phyloP scores from a whole-genome alignment of 2,329 filamentous ascomycete genomes.

The Trichoderma cornu-damae region DNA sequence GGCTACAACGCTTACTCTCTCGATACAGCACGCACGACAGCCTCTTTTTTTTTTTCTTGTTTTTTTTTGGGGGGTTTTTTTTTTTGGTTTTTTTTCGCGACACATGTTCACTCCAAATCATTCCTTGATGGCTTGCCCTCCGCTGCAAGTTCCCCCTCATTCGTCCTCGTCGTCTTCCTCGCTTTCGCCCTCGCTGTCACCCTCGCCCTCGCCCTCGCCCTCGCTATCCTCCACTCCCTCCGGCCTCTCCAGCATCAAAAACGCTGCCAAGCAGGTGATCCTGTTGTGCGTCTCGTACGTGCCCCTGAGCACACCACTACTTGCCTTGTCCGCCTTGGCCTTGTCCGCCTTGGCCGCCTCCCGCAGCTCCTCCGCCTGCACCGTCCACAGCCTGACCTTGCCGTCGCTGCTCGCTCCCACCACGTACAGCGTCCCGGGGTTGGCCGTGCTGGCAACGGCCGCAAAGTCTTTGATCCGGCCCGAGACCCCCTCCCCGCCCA shows the following conservation, averaged over 20 bases:
- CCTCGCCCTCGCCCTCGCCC: constrained; percentile 43
- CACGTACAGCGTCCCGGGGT: constrained; percentile 47
- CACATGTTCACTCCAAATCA: neutral
- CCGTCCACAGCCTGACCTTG: constrained; percentile 69
- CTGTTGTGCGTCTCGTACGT: constrained; percentile 80
- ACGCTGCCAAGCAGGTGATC: constrained; percentile 83
- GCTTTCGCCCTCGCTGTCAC: constrained; percentile 37
- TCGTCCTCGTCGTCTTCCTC: constrained; percentile 25
- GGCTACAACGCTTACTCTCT: too few relatives aligned
- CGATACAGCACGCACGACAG: too few relatives aligned
- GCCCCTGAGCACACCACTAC: constrained; percentile 64
- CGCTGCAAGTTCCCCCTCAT: too few relatives aligned
- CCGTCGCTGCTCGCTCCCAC: constrained; percentile 82
- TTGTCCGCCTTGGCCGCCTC: constrained; percentile 25
- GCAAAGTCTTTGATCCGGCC: constrained; percentile 87
- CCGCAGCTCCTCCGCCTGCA: constrained; percentile 43
- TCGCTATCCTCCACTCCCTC: constrained; percentile 58
- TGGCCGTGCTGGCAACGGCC: constrained; percentile 46
- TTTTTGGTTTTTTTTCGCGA: too few relatives aligned
- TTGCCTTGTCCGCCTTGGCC: constrained; percentile 29
- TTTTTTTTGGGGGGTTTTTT: too few relatives aligned
- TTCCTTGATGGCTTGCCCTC: too few relatives aligned
- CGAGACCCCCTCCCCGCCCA: constrained; percentile 68
- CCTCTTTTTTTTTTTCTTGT: too few relatives aligned
- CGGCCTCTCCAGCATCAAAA: constrained; percentile 70